Base-by-base conservation (phyloP, 768 basidiomycete genomes). In the Rhodotorula kratochvilovae region DNA sequence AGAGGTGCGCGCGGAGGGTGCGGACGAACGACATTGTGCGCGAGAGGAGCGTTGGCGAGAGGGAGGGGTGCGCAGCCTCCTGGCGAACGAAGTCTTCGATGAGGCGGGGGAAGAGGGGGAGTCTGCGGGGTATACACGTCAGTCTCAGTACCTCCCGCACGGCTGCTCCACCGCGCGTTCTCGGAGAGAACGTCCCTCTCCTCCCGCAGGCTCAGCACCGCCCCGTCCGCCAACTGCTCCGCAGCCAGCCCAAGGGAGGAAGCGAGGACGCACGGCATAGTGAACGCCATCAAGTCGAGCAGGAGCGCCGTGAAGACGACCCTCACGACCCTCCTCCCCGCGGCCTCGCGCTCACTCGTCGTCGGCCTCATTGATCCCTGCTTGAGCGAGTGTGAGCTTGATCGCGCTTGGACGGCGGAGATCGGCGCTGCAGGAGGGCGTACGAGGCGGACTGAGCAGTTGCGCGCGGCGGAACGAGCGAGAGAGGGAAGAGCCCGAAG, bases 71-170 rank as follows among this genome's bases (percentile, higher is more conserved):
- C 48, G 48, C 42, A 27, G 39, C 57, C 61, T 68, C 67, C n/a
- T 58, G 35, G 43, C 33, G 31, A 10, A 73, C 70, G 62, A 53
- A 80, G 86, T 77, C 74, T 81, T 94, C 89, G 54, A 96, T 93
- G 61, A 98, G 84, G n/a, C 94, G 87, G n/a, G 95, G 95, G 81
- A 97, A 97, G 42, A 97, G 86, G 31, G 95, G 95, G n/a, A 97
- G 84, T 17, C 92, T 93, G 57, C 7, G 19, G 57, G 95, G n/a
- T n/a, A n/a, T n/a, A n/a, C n/a, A n/a, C n/a, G n/a, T n/a, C n/a
- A n/a, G n/a, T n/a, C n/a, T n/a, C n/a, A n/a, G n/a, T n/a, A n/a
- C n/a, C n/a, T n/a, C n/a, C n/a, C n/a, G n/a, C n/a, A n/a, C n/a
- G n/a, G n/a, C n/a, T n/a, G 39, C 13, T 39, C 39, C 39, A 6